Conservation (phyloP, 257 asterid species). For the Solanum ahanhuiri region DNA sequence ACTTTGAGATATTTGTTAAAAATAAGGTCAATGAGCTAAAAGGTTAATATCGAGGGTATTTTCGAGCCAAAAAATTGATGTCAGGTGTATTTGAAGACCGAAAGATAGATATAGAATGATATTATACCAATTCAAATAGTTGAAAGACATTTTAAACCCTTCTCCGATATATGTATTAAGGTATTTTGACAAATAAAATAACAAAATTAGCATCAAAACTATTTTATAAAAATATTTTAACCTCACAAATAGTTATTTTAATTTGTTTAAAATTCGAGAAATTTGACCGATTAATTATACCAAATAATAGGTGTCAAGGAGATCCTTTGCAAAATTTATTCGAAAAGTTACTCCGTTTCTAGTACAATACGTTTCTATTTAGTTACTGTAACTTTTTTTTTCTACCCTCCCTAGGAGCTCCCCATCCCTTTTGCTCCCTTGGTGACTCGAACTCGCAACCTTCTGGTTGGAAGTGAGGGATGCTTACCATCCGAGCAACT, state of each 20-base stretch:
- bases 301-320: neutral
- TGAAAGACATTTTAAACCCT: too few species aligned
- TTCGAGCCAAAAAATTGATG: neutral
- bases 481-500: too few species aligned
- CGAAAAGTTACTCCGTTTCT: neutral
- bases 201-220: neutral
- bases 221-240: neutral
- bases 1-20: neutral
- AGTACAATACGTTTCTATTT: neutral
- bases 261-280: neutral
- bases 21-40: neutral
- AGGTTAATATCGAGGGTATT: neutral
- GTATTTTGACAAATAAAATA: neutral
- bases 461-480: too few species aligned
- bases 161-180: neutral
- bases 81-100: fast-evolving
- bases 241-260: fast-evolving
- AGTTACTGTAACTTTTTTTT: too few species aligned
- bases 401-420: too few species aligned
- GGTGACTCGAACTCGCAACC: too few species aligned
- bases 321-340: neutral
- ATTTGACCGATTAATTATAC: neutral
- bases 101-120: too few species aligned
- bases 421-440: too few species aligned
- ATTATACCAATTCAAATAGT: too few species aligned